phyloP scores from a whole-genome alignment of 1,139 yeast species.

The Saccharomyces pastorianus region DNA sequence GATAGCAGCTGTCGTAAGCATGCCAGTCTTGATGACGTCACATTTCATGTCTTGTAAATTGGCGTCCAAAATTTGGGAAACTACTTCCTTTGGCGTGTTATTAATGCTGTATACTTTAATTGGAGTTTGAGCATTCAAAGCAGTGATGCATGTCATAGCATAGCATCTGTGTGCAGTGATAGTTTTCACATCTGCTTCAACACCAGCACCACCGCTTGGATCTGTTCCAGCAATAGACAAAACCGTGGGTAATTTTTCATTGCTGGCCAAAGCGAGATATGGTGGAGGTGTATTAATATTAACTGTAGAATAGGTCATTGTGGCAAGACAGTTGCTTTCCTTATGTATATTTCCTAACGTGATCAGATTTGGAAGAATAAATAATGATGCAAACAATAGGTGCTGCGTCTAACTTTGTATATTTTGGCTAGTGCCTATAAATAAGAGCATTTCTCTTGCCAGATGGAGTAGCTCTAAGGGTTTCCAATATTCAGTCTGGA shows the following conservation, averaged over 20 bases:
- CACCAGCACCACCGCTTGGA: conserved; percentile 90
- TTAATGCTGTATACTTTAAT: conserved; percentile 47
- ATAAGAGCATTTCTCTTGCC: neutral
- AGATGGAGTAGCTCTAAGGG: neutral
- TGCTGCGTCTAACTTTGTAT: neutral
- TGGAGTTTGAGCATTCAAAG: conserved; percentile 79
- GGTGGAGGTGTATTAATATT: conserved; percentile 28
- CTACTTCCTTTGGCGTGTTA: conserved; percentile 38
- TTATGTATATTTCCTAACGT: neutral
- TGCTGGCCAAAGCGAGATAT: conserved; percentile 17
- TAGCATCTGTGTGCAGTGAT: conserved; percentile 71
- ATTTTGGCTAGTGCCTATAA: neutral
- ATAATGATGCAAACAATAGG: neutral
- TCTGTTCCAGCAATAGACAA: conserved; percentile 78
- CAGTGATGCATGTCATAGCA: conserved; percentile 74
- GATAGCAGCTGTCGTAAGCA: conserved; percentile 58
- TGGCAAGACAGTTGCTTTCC: neutral
- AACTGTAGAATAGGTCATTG: conserved; percentile 15
- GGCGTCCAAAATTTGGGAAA: conserved; percentile 44
- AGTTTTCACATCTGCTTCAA: conserved; percentile 86
- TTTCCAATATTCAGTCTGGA: neutral
- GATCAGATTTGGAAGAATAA: neutral
- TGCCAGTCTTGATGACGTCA: conserved; percentile 74
- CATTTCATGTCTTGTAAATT: conserved; percentile 58
- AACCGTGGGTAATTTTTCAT: conserved; percentile 35